Conservation (phyloP, 805 yeast genomes). For the Candida suzukii region DNA sequence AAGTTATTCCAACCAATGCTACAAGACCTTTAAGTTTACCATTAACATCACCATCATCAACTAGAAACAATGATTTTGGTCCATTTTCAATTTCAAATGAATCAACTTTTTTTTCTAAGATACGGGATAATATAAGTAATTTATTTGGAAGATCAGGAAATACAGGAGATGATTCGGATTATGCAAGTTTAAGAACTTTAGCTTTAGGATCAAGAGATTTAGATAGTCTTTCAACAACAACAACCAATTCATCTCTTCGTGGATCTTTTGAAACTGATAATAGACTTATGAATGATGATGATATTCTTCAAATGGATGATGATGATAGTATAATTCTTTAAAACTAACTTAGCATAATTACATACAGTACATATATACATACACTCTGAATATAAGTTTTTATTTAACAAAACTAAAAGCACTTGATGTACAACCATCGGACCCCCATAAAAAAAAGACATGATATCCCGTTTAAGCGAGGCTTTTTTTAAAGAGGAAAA, state of each 20-base stretch:
- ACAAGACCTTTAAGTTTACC: slow-evolving; percentile 11
- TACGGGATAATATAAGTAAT: too few relatives aligned
- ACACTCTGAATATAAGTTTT: background rate
- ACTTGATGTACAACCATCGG: background rate
- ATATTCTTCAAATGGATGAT: slow-evolving; percentile 18
- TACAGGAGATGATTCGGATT: background rate
- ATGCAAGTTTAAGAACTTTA: slow-evolving; percentile 15
- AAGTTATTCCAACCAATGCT: background rate
- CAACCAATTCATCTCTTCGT: background rate
- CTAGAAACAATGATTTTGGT: background rate
- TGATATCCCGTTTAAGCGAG: slow-evolving; percentile 3
- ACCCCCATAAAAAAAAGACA: background rate
- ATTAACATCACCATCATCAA: slow-evolving; percentile 5
- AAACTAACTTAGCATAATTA: too few relatives aligned
- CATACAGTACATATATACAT: too few relatives aligned
- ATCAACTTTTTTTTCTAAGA: too few relatives aligned
- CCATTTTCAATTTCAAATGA: too few relatives aligned
- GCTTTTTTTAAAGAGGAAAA: too few relatives aligned
- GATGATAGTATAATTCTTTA: too few relatives aligned
- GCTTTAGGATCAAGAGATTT: background rate
- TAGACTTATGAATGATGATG: slow-evolving; percentile 21
- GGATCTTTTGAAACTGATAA: slow-evolving; percentile 21
- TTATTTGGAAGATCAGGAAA: background rate
- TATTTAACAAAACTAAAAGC: too few relatives aligned
- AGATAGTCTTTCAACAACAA: background rate